Conservation (phyloP, 148 eudicot genomes). For the Diospyros lotus region DNA sequence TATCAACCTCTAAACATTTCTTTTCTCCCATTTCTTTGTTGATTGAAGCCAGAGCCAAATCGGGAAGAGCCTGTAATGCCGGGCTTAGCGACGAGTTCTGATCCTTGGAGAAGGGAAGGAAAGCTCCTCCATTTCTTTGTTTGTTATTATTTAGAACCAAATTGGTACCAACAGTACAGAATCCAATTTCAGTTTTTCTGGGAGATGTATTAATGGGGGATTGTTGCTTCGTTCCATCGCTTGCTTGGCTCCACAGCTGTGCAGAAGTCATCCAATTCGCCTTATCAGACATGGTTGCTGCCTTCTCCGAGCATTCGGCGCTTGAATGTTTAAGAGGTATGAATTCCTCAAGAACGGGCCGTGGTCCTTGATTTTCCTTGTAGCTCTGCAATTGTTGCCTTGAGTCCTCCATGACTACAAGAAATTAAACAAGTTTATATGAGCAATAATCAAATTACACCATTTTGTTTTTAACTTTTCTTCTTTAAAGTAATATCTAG, state of each 20-base stretch:
- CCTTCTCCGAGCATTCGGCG: slow-evolving; percentile 36
- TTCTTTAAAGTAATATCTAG: slow-evolving; percentile 3
- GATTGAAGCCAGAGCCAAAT: slow-evolving; percentile 51
- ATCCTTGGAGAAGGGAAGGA: slow-evolving; percentile 70
- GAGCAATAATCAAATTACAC: neutral
- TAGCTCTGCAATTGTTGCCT: slow-evolving; percentile 74
- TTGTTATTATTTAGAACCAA: slow-evolving; percentile 45
- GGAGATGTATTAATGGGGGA: slow-evolving; percentile 20
- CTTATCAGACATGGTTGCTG: slow-evolving; percentile 44
- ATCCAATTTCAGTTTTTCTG: slow-evolving; percentile 41
- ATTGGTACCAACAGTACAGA: slow-evolving; percentile 31
- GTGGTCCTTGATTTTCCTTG: slow-evolving; percentile 39
- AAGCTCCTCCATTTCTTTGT: slow-evolving; percentile 71
- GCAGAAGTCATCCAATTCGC: slow-evolving; percentile 95
- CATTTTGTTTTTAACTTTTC: neutral
- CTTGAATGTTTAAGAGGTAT: slow-evolving; percentile 63
- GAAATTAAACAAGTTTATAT: neutral
- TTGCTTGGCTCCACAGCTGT: slow-evolving; percentile 79
- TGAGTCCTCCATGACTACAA: slow-evolving; percentile 69
- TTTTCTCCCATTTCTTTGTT: slow-evolving; percentile 54
- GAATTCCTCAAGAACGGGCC: slow-evolving; percentile 83
- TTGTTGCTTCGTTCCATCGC: slow-evolving; percentile 35
- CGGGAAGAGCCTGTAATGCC: slow-evolving; percentile 32
- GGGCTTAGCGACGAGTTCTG: slow-evolving; percentile 19
- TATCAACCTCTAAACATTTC: slow-evolving; percentile 28